Percentiles rank a stretch among this genome's conserved stretches.
These are phyloP conservation scores for Lactarius evosmus DNA, from an alignment of 768 basidiomycete genomes.

Conservation along the genomic window DNA sequence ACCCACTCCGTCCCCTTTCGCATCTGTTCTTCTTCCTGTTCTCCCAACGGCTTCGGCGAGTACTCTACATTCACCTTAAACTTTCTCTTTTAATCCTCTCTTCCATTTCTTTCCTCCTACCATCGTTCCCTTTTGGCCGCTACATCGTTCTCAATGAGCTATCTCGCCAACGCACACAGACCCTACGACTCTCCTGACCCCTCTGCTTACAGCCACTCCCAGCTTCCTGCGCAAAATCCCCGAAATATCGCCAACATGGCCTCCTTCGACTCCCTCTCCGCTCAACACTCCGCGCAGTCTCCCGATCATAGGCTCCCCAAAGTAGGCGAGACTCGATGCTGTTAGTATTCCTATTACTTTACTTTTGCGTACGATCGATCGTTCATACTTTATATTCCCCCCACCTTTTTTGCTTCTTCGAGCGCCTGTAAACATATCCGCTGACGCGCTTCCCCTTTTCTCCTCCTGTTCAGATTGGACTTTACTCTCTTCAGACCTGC, in stretches of 20 bases:
- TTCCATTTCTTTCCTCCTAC: constrained; percentile 20
- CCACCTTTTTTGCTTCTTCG: constrained; percentile 35
- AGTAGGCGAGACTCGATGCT: constrained; percentile 72
- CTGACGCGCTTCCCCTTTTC: constrained; percentile 29
- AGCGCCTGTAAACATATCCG: constrained; percentile 29
- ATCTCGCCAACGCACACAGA: constrained; percentile 33
- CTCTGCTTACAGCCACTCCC: constrained; percentile 30
- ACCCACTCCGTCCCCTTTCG: constrained; percentile 28
- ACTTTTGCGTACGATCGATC: constrained; percentile 34
- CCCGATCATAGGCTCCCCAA: constrained; percentile 35
- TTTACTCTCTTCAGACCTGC: constrained; percentile 68
- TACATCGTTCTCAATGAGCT: constrained; percentile 34
- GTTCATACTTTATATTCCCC: constrained; percentile 42
- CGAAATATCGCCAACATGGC: constrained; percentile 30
- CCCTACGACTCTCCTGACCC: constrained; percentile 34
- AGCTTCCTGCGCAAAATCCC: constrained; percentile 20
- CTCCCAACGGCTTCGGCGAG: constrained; percentile 10
- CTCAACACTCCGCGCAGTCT: constrained; percentile 34
- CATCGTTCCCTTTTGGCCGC: constrained; percentile 27
- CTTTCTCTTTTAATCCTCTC: constrained; percentile 17
- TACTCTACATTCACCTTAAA: constrained; percentile 27
- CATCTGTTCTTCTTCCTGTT: constrained; percentile 18
- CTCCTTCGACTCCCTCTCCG: constrained; percentile 38
- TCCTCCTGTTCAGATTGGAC: constrained; percentile 63
- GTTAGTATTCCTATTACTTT: constrained; percentile 45